Evolutionary conservation across 2,329 filamentous ascomycete species (phyloP), one percentile per base, ranked within the genome.

Genomic region (Penicillium hordei): DNA sequence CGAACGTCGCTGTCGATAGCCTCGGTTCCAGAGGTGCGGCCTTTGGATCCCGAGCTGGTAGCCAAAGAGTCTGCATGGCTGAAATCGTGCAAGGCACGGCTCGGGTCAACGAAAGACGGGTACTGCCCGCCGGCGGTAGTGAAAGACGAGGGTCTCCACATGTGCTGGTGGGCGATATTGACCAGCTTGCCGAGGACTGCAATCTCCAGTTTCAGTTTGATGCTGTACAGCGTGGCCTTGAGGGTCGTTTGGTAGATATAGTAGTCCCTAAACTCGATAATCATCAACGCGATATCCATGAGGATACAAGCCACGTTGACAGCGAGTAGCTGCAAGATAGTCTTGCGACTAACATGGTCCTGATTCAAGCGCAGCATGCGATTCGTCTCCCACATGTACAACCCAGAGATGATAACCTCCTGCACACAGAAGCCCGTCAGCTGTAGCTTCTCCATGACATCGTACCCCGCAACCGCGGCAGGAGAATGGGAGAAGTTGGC

Each of bases 311-410:
- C 55, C 0, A 78, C 58, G 62, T 82, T 81, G 52, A 78, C 70
- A 23, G 83, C 76, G 58, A 87, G 84, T 77, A 86, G 83, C 55
- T 72, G 77, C 1, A 85, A 72, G 0, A 83, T 79, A 19, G 66
- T 68, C 48, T 68, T 67, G n/a, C 67, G 68, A 52, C 59, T 68
- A 19, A 61, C 59, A 17, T 52, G 60, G n/a, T 68, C 65, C 25
- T 63, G 65, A 50, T 69, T 65, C 15, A 65, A 29, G 39, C 64
- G 63, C 39, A 70, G 42, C 63, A 70, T 66, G 17, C 77, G 76
- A 39, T 82, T 70, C 4, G 81, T 82, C 51, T 81, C 78, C 66
- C 79, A 81, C 60, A 83, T 76, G 61, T 83, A 83, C 7, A 83
- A 65, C 13, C 74, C 67, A 1, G 78, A 79, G 39, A 80, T 72